Evolutionary conservation across 208 protist species (phyloP).

Genomic region (Leishmania tarentolae): DNA sequence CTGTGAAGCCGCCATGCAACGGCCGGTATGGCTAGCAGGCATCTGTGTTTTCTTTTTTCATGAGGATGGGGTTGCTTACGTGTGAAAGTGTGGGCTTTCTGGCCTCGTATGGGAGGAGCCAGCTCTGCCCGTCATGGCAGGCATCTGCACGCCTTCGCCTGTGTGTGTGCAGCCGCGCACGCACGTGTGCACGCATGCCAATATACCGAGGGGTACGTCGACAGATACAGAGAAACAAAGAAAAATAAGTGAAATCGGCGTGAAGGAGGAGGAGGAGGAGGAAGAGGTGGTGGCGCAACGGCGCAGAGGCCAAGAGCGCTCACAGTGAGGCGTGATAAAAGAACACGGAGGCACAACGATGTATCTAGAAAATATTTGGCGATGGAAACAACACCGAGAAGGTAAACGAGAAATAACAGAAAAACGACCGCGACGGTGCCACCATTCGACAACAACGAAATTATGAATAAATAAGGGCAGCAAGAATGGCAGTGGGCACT

Average conservation of each 20-base stretch:
- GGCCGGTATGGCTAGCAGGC: background rate
- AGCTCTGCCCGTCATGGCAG: background rate
- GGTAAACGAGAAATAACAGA: background rate
- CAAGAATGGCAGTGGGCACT: background rate
- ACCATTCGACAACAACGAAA: background rate
- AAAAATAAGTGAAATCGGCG: background rate
- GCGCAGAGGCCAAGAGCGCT: background rate
- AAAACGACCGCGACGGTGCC: background rate
- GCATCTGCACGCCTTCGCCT: background rate
- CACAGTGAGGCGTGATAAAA: too few species aligned
- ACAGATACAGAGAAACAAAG: constrained; percentile 6
- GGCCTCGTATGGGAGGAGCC: background rate
- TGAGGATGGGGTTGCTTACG: background rate
- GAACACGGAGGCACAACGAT: too few species aligned
- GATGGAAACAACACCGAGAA: background rate
- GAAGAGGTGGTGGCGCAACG: background rate
- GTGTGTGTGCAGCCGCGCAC: background rate
- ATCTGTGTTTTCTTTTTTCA: background rate
- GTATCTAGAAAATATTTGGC: too few species aligned
- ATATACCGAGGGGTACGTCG: background rate
- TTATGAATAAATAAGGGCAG: background rate
- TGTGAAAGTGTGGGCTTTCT: background rate
- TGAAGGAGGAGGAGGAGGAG: background rate
- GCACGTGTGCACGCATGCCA: background rate
- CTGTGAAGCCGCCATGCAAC: background rate